Evolutionary conservation across 225 moss, liverwort and hornwort species (phyloP), one percentile per base, ranked within the genome.

Genomic region (Polytrichum formosum): DNA sequence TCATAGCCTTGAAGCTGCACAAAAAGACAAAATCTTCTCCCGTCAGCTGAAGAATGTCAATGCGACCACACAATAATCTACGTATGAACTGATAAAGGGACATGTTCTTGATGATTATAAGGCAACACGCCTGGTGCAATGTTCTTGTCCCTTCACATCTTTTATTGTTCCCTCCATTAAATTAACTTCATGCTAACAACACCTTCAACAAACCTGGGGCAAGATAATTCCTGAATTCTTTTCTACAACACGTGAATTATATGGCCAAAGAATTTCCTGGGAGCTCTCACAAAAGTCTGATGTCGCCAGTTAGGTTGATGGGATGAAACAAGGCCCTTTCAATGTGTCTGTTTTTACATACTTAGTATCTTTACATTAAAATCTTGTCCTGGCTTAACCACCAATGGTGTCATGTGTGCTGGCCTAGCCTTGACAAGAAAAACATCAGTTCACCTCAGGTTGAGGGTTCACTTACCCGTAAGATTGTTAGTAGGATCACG

Each of bases 1-100:
- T 96, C 91, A 53, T 87, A 96, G n/a, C 95, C 95, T 71, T 96
- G 84, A 79, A 96, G 83, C 95, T 96, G 95, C 88, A 89, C 54
- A 76, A 2, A 55, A 26, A 66, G n/a, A 61, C 66, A 70, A 35
- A 53, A 23, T 6, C 21, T 13, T 0, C 26, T 6, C 26, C 53
- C 27, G 27, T 58, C 5, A 23, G 9, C 4, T 54, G 22, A n/a
- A 25, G 53, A 7, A 20, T 10, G 13, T 46, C 53, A 16, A 54
- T 18, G 18, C 30, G 1, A 25, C 17, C 28, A 37, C 6, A 33
- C 30, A 20, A 29, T 19, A 33, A 66, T 27, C 18, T 20, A 18
- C 2, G 20, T 19, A 7, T 7, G 18, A 35, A 30, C 19, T 37
- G 21, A 18, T 18, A 16, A 46, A 16, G 46, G 46, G 46, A 13